Evolutionary conservation across 495 filamentous ascomycete genomes (phyloP), one percentile per base, ranked within the genome.

Genomic region (Tuber brumale): DNA sequence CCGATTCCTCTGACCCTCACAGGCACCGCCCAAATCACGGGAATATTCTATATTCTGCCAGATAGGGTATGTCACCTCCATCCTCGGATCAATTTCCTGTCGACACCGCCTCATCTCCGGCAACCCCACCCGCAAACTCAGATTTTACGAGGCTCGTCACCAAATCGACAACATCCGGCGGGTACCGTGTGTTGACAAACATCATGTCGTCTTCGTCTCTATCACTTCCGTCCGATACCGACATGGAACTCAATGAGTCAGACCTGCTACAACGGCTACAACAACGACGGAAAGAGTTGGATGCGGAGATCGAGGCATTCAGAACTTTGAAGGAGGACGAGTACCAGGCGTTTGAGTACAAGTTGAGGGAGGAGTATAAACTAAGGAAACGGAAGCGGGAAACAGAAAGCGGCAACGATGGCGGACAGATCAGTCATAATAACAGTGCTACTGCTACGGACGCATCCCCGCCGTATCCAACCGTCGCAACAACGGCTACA

Each of bases 231-330:
- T 76, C 18, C 27, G 72, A 74, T 43, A 39, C 44, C 35, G 31
- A 70, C 46, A 57, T 71, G 31, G 78, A 80, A 79, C 72, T 72
- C 70, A 71, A 81, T 27, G 81, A 82, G 42, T 48, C 39, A 37
- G 73, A 51, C 74, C 71, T 83, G 31, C 61, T 76, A 18, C 74
- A 79, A 35, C 74, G 70, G 70, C 74, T 83, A 71, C 74, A 76
- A 23, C 78, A 79, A 51, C 77, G 80, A 71, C 74, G 81, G 42
- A 69, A 72, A 16, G 81, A 83, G 70, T 75, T 83, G 71, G 81
- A 81, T 73, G 76, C 80, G 41, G 81, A 83, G 76, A 83, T 83
- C 23, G 81, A 82, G 72, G 76, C 72, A 27, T 83, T 83, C 72
- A 79, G 71, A 70, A 44, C 69, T 69, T 69, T 39, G 16, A 83